Percentiles rank a stretch among this genome's conserved stretches.
Conservation (phyloP, 495 filamentous ascomycete genomes). For the Trichodelitschia bisporula region DNA sequence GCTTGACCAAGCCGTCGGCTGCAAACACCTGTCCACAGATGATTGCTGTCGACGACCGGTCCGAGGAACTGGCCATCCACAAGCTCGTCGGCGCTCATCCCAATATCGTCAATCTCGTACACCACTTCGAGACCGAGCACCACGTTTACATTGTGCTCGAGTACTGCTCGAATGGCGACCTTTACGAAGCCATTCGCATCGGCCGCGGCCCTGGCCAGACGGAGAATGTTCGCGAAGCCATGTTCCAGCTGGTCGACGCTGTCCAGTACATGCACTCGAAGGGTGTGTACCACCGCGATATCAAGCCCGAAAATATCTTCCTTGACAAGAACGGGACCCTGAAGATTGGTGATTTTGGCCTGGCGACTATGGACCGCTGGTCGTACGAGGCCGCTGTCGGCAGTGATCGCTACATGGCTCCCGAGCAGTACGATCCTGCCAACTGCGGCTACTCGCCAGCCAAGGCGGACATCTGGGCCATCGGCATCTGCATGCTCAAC, state of each 20-base stretch:
- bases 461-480: slow-evolving; percentile 86
- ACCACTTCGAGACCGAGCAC: slow-evolving; percentile 73
- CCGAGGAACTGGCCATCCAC: slow-evolving; percentile 74
- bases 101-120: slow-evolving; percentile 81
- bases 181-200: slow-evolving; percentile 87
- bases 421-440: slow-evolving; percentile 81
- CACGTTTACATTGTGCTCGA: slow-evolving; percentile 88
- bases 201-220: slow-evolving; percentile 77
- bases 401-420: slow-evolving; percentile 97
- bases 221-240: slow-evolving; percentile 87
- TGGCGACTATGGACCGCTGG: slow-evolving; percentile 70
- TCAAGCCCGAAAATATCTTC: slow-evolving; percentile 99
- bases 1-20: slow-evolving; percentile 50
- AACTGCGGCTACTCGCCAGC: slow-evolving; percentile 75
- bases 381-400: slow-evolving; percentile 77
- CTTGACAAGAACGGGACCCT: slow-evolving; percentile 60
- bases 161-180: slow-evolving; percentile 85
- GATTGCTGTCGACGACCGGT: slow-evolving; percentile 49
- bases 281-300: slow-evolving; percentile 88
- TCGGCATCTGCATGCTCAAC: slow-evolving; percentile 89
- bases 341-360: slow-evolving; percentile 92
- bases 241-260: slow-evolving; percentile 79
- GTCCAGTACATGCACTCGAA: slow-evolving; percentile 77
- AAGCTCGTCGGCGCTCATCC: slow-evolving; percentile 51
- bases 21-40: slow-evolving; percentile 24